Evolutionary conservation across 129 eudicot species (phyloP), one percentile per base, ranked within the genome.

Genomic region (Pulicaria dysenterica): DNA sequence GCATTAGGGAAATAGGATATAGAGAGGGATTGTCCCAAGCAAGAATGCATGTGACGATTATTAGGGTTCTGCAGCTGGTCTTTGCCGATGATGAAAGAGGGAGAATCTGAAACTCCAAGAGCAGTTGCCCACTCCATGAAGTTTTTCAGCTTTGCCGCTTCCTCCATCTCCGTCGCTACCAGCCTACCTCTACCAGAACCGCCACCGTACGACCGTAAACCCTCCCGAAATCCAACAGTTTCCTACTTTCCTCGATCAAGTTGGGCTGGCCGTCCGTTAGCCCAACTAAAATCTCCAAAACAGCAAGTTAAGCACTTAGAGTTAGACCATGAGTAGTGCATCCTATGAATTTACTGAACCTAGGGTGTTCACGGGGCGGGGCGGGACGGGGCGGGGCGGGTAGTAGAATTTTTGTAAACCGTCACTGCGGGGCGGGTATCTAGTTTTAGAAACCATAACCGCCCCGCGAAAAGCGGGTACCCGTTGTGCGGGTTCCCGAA

Each of bases 1-100:
- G 91, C 85, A 34, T 81, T 45, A 24, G 96, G 93, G 82, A 92
- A 92, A 72, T 68, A 7, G 68, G 91, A 79, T 58, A 89, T 73
- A 49, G 78, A 66, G 50, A 89, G 84, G 37, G 91, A 71, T 36
- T 59, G 68, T 10, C 77, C 91, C 55, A 91, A 74, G 77, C 91
- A 87, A 24, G 86, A 85, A 79, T 42, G 49, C 6, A 68, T 11
- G 1, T 53, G 46, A 41, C 4, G 36, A 24, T 14, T 57, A 6
- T 8, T 47, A 39, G 80, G 62, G 41, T 12, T 53, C 17, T 42
- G 71, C 5, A 53, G 63, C 42, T 53, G 37, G 14, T 24, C 42
- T 39, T 13, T 37, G 7, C 39, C 50, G 61, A 38, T 31, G 57
- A 37, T 39, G 40, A 61, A 38, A 6, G 56, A 14, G 6, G 73